Percentiles rank a stretch among this genome's conserved stretches.
phyloP scores from a whole-genome alignment of 768 basidiomycete species.

The Hemileccinum rubropunctum region DNA sequence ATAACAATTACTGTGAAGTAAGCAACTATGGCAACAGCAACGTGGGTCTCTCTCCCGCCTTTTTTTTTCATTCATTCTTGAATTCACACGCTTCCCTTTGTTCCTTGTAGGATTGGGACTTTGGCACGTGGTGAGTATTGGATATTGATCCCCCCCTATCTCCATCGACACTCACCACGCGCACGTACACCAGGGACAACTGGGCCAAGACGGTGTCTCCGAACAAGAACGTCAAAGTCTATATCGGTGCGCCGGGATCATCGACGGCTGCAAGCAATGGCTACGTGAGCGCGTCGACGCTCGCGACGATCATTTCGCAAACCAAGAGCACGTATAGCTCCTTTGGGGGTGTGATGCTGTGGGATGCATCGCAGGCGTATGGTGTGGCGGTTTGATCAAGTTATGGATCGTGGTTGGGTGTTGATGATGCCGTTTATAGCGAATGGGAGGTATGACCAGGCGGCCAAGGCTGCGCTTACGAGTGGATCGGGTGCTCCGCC shows the following conservation, averaged over 20 bases:
- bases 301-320: constrained; percentile 33
- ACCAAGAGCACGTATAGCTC: constrained; percentile 38
- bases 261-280: constrained; percentile 39
- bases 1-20: constrained; percentile 46
- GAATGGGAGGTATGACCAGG: constrained; percentile 41
- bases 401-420: too few relatives aligned
- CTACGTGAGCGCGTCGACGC: constrained; percentile 35
- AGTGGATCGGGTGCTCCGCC: constrained; percentile 5
- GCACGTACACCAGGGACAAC: constrained; percentile 39
- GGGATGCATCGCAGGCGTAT: constrained; percentile 47
- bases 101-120: constrained; percentile 44
- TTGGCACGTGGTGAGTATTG: constrained; percentile 37
- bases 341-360: constrained; percentile 44
- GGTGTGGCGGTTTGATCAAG: constrained; percentile 29
- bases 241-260: constrained; percentile 46
- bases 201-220: constrained; percentile 44
- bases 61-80: background rate
- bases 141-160: background rate
- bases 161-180: background rate
- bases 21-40: constrained; percentile 42
- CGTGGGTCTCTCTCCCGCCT: constrained; percentile 20
- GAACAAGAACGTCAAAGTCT: constrained; percentile 47
- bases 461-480: constrained; percentile 41
- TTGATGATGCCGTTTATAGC: constrained; percentile 23
- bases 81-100: background rate